Conservation (phyloP, 768 basidiomycete genomes). For the Collybiopsis luxurians region DNA sequence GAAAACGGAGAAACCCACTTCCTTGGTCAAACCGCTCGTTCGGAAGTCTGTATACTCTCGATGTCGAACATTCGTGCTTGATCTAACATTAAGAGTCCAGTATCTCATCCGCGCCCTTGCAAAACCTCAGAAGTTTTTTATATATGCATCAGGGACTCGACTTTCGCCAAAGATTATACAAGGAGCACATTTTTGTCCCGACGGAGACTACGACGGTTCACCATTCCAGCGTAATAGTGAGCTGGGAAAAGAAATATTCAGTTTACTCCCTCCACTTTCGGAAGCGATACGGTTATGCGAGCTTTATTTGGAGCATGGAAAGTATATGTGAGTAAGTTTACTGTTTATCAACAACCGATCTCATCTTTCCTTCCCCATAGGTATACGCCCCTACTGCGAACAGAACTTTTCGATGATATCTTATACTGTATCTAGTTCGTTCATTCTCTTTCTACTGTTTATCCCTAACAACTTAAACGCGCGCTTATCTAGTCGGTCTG, state of each 20-base stretch:
- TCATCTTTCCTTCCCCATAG: slow-evolving; percentile 28
- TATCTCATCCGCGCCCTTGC: slow-evolving; percentile 47
- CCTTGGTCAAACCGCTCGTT: slow-evolving; percentile 63
- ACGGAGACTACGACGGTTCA: slow-evolving; percentile 22
- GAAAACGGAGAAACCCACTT: slow-evolving; percentile 52
- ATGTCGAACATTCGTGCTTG: slow-evolving; percentile 1
- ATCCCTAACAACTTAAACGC: neutral
- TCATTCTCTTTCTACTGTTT: neutral
- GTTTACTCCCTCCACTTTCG: slow-evolving; percentile 50
- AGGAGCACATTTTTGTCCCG: slow-evolving; percentile 29
- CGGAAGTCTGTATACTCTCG: slow-evolving; percentile 47
- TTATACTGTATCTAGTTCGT: slow-evolving; percentile 51
- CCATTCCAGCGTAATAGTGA: slow-evolving; percentile 15
- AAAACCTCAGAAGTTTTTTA: slow-evolving; percentile 13
- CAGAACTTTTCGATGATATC: slow-evolving; percentile 56
- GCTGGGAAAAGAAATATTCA: slow-evolving; percentile 41
- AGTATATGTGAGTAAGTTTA: slow-evolving; percentile 46
- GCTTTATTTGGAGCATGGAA: slow-evolving; percentile 61
- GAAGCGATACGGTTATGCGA: slow-evolving; percentile 63
- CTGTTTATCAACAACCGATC: neutral
- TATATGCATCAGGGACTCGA: slow-evolving; percentile 9
- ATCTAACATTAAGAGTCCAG: slow-evolving; percentile 25
- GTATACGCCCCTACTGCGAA: slow-evolving; percentile 50
- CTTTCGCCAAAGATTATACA: slow-evolving; percentile 32
- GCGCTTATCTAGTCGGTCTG: neutral